Evolutionary conservation across 345 rosid genomes (phyloP), one percentile per base, ranked within the genome.

Genomic region (Pugionium dolabratum): DNA sequence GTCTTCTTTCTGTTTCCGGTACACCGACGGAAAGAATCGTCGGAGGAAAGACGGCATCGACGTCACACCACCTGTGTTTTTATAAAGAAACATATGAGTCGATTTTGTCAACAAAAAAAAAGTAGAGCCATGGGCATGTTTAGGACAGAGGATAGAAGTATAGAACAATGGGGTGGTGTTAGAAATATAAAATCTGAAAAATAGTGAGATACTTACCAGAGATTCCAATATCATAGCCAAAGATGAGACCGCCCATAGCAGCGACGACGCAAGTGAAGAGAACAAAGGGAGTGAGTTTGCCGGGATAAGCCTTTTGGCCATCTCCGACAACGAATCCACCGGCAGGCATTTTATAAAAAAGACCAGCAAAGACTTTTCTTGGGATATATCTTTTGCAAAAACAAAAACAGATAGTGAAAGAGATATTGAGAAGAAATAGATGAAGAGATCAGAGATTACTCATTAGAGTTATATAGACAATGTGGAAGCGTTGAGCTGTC

Each of bases 161-260:
- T 18, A 18, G 18, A 18, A 18, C 18, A 18, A 18, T 2, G 11
- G 37, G 61, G 52, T 64, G 11, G 18, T 18, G 18, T 18, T 18
- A 18, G 5, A 70, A 49, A 36, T 64, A 57, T 46, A 67, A 56
- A 69, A 27, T 4, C 0, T 10, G 7, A 30, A 7, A 68, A 47
- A 32, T 10, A 11, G 51, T 28, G n/a, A 26, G 54, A 72, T 2
- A 29, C 28, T 76, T 70, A 89, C 98, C 97, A 5, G 98, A 92
- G 64, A 92, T 93, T 9, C 98, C 98, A 29, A 92, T 87, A 75
- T 92, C 98, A 56, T 92, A 92, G 10, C 98, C 98, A 44, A 93
- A 93, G 77, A 93, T 93, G 73, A 93, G 82, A 68, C 98, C 98
- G 2, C 98, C 98, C 98, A 90, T 93, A 82, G 88, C 93, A n/a